Evolutionary conservation across 306 rosid species (phyloP), one percentile per base, ranked within the genome.

Genomic region (Ormosia emarginata): DNA sequence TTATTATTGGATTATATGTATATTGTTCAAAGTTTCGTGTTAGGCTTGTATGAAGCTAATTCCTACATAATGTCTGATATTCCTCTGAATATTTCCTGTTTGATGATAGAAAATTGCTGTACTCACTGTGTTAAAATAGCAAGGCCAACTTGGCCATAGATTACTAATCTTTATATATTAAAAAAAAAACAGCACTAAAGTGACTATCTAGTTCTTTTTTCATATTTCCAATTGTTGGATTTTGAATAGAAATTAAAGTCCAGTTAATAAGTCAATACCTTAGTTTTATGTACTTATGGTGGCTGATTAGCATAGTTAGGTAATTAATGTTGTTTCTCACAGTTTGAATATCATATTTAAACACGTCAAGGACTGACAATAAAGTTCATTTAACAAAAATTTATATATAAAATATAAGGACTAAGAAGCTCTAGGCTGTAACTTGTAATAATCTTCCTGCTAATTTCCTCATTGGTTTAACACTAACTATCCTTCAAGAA

Each of bases 401-500:
- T 57, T 70, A 11, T n/a, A 55, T 53, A 7, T 29, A 71, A 39
- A 17, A 29, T 14, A 68, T 80, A 67, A 46, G 7, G 62, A 56
- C 68, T 11, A 10, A 70, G 33, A 40, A 62, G 79, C 74, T 82
- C 50, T 65, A 50, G 36, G 72, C 65, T 44, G 33, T 44, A 33
- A 49, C 58, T 56, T 24, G 77, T 55, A 55, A 53, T 18, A 18
- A 10, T 61, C 56, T 47, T 86, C 71, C 40, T 52, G 58, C 47
- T 61, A 10, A 10, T 57, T 46, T 13, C 56, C 40, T 73, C 13
- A 6, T 52, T 53, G 50, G 47, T 70, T 74, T 41, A 49, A 67
- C 70, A 58, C 71, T 68, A 63, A 66, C 44, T 59, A 68, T 77
- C 85, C 67, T 52, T 34, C 5, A 50, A 82, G 4, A 18, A 50